Evolutionary conservation across 2,329 filamentous ascomycete genomes (phyloP).

Genomic region (Falciphora oryzae): DNA sequence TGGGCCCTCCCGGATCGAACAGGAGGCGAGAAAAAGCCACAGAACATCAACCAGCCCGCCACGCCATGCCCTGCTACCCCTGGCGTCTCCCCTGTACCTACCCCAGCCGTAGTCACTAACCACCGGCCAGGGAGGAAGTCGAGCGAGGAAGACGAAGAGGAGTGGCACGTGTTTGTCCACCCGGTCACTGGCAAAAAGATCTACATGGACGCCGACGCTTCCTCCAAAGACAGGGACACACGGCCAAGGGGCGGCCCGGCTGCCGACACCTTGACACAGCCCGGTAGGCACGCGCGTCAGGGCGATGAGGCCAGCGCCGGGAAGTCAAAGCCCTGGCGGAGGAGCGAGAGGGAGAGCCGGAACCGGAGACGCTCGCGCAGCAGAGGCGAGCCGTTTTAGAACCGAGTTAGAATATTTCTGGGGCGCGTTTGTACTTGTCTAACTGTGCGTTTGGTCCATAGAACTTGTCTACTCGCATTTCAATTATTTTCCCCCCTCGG

Average conservation of each 20-base stretch:
- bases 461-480: too few species aligned
- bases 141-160: neutral
- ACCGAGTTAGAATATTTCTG: neutral
- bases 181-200: neutral
- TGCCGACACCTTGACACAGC: neutral
- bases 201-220: neutral
- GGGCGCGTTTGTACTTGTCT: too few species aligned
- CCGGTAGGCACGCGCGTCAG: neutral
- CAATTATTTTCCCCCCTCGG: too few species aligned
- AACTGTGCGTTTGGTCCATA: too few species aligned
- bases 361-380: neutral
- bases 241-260: too few species aligned
- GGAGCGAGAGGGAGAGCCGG: neutral
- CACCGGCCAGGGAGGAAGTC: neutral
- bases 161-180: neutral
- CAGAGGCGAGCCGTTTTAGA: neutral
- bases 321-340: neutral
- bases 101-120: neutral
- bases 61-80: neutral
- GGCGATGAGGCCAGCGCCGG: too few species aligned
- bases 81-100: too few species aligned
- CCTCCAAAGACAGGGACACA: too few species aligned
- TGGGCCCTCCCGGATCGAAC: neutral
- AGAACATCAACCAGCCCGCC: neutral
- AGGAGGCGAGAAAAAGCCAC: neutral